Conservation (phyloP, 345 rosid species). For the Eucalyptus cladocalyx region DNA sequence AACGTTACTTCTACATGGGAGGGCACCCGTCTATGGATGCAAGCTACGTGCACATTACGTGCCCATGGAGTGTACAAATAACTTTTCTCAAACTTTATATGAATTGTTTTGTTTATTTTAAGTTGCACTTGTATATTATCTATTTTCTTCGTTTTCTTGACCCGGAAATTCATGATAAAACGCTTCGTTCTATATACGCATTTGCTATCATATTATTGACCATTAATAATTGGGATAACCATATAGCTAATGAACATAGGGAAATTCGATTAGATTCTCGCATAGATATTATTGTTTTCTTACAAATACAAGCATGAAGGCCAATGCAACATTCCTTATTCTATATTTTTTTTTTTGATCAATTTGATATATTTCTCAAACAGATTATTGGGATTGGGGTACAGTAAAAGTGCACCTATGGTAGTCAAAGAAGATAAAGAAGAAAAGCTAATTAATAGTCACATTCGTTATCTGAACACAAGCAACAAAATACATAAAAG, state of each 20-base stretch:
- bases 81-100: neutral
- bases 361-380: neutral
- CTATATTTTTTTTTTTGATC: neutral
- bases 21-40: neutral
- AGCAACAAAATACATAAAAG: neutral
- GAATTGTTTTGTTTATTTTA: neutral
- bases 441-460: neutral
- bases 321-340: neutral
- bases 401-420: neutral
- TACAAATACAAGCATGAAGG: neutral
- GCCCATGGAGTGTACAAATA: neutral
- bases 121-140: neutral
- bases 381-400: neutral
- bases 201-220: neutral
- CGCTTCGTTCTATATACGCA: neutral
- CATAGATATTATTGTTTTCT: neutral
- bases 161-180: neutral
- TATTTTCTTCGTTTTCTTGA: neutral
- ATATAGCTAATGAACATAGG: neutral
- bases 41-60: neutral
- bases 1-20: neutral
- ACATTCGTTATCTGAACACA: neutral
- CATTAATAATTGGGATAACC: neutral
- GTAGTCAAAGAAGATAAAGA: neutral
- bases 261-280: neutral